phyloP scores from a whole-genome alignment of 768 basidiomycete genomes.

The Phanerochaete carnosa region DNA sequence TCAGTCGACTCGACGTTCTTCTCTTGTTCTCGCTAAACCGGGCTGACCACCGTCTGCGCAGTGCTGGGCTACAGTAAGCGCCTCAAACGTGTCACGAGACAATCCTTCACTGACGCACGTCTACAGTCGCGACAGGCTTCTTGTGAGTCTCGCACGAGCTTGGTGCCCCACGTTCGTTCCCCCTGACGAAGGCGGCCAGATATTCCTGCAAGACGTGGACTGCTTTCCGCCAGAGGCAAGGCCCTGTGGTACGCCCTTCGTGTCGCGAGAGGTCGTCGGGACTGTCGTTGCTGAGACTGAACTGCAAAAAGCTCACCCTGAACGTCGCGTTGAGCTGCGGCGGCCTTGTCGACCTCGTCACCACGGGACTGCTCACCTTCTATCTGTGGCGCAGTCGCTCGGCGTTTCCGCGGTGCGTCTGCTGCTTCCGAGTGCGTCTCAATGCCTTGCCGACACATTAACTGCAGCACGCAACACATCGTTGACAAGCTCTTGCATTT shows the following conservation, averaged over 20 bases:
- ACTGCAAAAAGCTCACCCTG: background rate
- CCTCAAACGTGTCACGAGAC: background rate
- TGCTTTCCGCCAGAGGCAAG: background rate
- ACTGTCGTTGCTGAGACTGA: background rate
- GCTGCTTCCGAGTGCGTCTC: background rate
- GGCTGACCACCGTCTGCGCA: background rate
- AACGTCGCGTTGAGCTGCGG: constrained; percentile 1
- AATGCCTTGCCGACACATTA: background rate
- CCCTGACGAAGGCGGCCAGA: background rate
- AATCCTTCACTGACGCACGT: background rate
- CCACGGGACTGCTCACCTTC: background rate
- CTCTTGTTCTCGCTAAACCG: background rate
- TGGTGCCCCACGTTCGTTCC: too few species aligned
- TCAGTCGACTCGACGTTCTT: background rate
- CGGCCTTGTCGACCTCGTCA: constrained; percentile 1
- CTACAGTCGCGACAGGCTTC: background rate
- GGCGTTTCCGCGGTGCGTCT: background rate
- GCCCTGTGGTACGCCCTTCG: background rate
- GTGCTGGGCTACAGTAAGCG: background rate
- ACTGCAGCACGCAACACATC: background rate
- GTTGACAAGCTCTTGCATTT: background rate
- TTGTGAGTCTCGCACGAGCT: background rate
- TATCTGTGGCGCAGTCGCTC: background rate
- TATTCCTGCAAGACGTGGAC: background rate
- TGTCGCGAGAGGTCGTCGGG: background rate